Base-by-base conservation (phyloP, 2,329 filamentous ascomycete genomes). In the Sphaceloma murrayae region DNA sequence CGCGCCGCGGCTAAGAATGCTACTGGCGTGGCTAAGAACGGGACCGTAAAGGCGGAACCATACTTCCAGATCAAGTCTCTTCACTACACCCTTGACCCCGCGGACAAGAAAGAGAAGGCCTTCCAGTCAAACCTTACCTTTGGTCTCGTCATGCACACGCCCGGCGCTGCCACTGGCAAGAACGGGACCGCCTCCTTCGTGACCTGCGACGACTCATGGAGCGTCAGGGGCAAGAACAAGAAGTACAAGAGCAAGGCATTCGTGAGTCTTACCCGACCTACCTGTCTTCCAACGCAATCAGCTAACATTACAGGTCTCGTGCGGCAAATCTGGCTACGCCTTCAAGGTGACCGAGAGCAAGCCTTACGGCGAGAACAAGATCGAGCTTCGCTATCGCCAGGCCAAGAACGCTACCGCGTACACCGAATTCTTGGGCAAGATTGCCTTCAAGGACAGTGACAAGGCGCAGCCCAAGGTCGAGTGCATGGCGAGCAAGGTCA, bases 401-500 rank as follows among this genome's bases (percentile, higher is more conserved):
- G 16, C 22, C 24, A 16, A 22, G 14, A 14, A 29, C 24, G 36
- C 36, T 26, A 29, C 26, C 24, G 30, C 27, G 36, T 29, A 40
- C 22, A 29, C 16, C 2, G 36, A 40, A 6, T 40, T 26, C 36
- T 30, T 29, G 11, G 22, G 22, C 24, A 19, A 29, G 19, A 29
- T 29, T 16, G 36, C 36, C 36, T 29, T 29, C 36, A 40, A 40
- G 36, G 36, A 27, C 36, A 19, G 16, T 26, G 26, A 27, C 36
- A 40, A 40, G 24, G 26, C 22, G 34, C 34, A 38, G 14, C 7
- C 34, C 22, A 40, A 30, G 36, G 24, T 40, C 24, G 18, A 14
- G 7, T 40, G 36, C 24, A 26, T 16, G 2, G 36, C 22, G 24
- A 27, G 24, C 36, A 19, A 29, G 24, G 26, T 22, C 16, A 14